Conservation (phyloP, 2,329 filamentous ascomycete genomes). For the Cladorrhinum sp. region DNA sequence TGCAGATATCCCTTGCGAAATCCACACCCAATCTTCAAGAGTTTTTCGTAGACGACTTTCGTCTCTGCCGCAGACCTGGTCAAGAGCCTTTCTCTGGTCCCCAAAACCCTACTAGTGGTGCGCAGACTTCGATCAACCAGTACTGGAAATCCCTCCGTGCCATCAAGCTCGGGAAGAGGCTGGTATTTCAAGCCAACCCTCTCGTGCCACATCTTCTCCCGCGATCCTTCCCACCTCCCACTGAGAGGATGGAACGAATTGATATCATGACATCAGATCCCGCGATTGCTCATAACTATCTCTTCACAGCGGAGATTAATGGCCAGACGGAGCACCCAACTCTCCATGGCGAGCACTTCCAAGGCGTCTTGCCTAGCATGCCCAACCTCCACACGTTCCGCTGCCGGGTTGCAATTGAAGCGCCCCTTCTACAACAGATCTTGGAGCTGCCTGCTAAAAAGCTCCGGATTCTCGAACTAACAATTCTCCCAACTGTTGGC, state of each 20-base stretch:
- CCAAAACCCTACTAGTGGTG: not conserved
- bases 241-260: slow-evolving; percentile 9
- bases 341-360: not conserved
- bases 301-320: slow-evolving; percentile 9
- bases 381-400: slow-evolving; percentile 25
- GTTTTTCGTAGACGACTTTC: slow-evolving; percentile 14
- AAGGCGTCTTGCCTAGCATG: not conserved
- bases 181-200: not conserved
- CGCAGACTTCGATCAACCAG: not conserved
- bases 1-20: slow-evolving; percentile 8
- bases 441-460: slow-evolving; percentile 12
- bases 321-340: not conserved
- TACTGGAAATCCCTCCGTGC: slow-evolving; percentile 15
- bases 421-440: slow-evolving; percentile 7
- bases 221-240: slow-evolving; percentile 12
- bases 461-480: slow-evolving; percentile 24
- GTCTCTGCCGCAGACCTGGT: not conserved
- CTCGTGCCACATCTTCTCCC: not conserved
- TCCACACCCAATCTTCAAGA: slow-evolving; percentile 21
- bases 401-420: slow-evolving; percentile 3
- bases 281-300: not conserved
- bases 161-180: slow-evolving; percentile 14
- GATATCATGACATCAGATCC: slow-evolving; percentile 9
- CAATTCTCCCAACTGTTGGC: not conserved
- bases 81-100: too few species aligned